Evolutionary conservation across 495 filamentous ascomycete species (phyloP).

Genomic region (Aspergillus ostianus): DNA sequence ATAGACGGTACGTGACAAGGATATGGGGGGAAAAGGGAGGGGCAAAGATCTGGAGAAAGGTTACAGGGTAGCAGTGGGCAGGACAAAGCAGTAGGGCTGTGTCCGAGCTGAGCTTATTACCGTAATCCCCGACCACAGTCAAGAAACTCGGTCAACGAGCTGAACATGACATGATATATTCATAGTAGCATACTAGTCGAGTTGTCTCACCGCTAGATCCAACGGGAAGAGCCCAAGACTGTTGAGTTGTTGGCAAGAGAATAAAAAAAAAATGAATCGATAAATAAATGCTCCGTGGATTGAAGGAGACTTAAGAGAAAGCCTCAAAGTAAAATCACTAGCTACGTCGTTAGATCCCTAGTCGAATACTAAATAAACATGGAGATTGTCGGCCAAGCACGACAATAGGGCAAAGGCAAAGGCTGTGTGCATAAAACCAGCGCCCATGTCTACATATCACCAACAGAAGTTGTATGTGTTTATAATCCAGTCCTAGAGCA

Average conservation of each 20-base stretch:
- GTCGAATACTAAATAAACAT: slow-evolving; percentile 6
- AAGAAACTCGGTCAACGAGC: neutral
- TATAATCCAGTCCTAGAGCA: neutral
- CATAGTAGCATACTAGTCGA: neutral
- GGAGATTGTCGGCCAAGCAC: slow-evolving; percentile 17
- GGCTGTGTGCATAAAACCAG: slow-evolving; percentile 1
- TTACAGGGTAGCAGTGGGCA: neutral
- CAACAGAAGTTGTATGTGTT: neutral
- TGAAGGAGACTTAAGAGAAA: neutral
- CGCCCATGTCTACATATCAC: neutral
- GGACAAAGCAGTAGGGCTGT: neutral
- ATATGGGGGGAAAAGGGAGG: neutral
- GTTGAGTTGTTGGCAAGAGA: neutral
- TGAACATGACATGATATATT: neutral
- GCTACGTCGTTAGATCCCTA: neutral
- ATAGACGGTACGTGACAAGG: neutral
- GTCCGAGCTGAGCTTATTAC: neutral
- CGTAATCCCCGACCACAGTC: neutral
- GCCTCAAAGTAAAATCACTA: neutral
- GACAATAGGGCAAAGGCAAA: slow-evolving; percentile 5
- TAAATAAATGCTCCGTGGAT: too few relatives aligned
- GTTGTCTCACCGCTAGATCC: neutral
- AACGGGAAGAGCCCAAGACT: neutral
- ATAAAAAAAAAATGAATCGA: neutral
- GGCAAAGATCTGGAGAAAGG: neutral